These are phyloP conservation scores for Rubia tinctorum DNA, from an alignment of 305 asterid genomes.

Conservation along the genomic window DNA sequence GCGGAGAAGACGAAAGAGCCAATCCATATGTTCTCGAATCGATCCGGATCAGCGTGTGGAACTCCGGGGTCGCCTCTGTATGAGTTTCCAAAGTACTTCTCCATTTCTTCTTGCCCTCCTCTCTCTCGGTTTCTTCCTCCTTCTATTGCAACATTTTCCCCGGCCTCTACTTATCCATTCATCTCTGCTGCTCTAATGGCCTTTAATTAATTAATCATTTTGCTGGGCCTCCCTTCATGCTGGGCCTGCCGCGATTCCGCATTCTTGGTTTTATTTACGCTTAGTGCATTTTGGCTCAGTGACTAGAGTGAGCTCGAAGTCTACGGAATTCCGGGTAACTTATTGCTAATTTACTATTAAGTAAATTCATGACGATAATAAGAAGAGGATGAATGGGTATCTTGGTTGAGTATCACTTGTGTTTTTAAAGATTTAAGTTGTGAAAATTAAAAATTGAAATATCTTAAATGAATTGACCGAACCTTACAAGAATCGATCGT, in stretches of 20 bases:
- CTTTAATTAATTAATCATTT: background rate
- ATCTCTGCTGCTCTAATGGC: background rate
- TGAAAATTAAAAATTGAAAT: no score
- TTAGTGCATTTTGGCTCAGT: no score
- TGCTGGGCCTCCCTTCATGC: background rate
- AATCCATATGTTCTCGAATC: constrained; percentile 64
- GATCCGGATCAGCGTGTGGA: constrained; percentile 63
- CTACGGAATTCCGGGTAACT: no score
- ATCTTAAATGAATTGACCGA: no score
- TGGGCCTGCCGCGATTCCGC: background rate
- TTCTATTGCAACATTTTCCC: background rate
- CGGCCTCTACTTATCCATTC: background rate
- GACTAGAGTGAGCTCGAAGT: no score
- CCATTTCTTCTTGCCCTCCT: constrained; percentile 38
- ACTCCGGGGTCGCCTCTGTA: constrained; percentile 98
- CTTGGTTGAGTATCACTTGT: no score
- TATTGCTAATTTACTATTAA: no score
- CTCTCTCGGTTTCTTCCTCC: background rate
- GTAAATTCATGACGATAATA: no score
- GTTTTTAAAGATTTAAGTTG: no score
- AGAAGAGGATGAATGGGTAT: no score
- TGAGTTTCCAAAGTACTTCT: constrained; percentile 88
- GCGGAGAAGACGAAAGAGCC: constrained; percentile 79
- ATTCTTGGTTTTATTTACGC: no score
- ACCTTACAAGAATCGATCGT: no score